Percentiles rank a stretch among this genome's conserved stretches.
These are phyloP conservation scores for Cardamine resedifolia DNA, from an alignment of 345 rosid genomes.

Conservation along the genomic window DNA sequence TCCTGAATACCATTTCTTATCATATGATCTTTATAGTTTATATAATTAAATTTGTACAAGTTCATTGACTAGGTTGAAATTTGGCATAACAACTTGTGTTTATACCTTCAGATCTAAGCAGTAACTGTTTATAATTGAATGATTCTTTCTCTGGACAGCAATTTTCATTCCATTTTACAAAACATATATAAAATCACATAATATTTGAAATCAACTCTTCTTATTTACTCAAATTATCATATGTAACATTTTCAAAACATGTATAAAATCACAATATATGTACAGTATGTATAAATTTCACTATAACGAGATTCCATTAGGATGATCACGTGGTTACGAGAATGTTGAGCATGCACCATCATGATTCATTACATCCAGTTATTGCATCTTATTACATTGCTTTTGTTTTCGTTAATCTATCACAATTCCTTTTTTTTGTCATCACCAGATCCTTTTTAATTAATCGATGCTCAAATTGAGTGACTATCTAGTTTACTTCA, in stretches of 20 bases:
- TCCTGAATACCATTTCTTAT: not conserved
- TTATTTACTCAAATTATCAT: not conserved
- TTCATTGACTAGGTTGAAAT: constrained; percentile 9
- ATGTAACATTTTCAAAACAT: not conserved
- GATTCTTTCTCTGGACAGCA: too few relatives aligned
- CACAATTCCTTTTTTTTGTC: not conserved
- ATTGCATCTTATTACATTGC: not conserved
- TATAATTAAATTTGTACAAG: not conserved
- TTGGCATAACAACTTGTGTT: too few relatives aligned
- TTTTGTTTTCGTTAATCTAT: too few relatives aligned
- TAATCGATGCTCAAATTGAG: not conserved
- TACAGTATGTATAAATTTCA: not conserved
- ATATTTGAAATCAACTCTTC: too few relatives aligned
- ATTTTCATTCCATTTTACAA: too few relatives aligned
- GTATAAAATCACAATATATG: not conserved
- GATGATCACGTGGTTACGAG: too few relatives aligned
- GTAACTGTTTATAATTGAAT: too few relatives aligned
- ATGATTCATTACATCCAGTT: not conserved
- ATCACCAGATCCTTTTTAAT: not conserved
- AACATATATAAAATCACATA: too few relatives aligned
- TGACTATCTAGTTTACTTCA: not conserved
- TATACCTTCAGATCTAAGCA: too few relatives aligned
- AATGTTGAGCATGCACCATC: constrained; percentile 4
- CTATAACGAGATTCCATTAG: not conserved
- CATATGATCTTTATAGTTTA: constrained; percentile 2